These are phyloP conservation scores for Cladobotryum mycophilum DNA, from an alignment of 2,329 filamentous ascomycete species.

Conservation along the genomic window DNA sequence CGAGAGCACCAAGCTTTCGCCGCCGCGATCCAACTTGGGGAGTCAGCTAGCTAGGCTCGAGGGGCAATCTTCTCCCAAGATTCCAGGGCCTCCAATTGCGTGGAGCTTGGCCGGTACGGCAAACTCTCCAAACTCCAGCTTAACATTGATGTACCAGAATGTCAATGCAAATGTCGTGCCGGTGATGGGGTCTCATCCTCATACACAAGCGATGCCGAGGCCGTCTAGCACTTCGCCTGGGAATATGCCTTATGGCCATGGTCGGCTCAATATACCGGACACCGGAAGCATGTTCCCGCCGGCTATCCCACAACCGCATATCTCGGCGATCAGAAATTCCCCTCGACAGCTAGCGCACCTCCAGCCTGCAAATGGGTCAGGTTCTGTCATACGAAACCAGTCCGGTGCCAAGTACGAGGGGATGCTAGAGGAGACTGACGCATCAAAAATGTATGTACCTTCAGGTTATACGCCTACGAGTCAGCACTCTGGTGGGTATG, in stretches of 20 bases:
- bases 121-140: slow-evolving; percentile 75
- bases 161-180: slow-evolving; percentile 6
- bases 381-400: slow-evolving; percentile 15
- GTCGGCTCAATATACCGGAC: slow-evolving; percentile 50
- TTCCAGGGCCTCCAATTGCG: slow-evolving; percentile 52
- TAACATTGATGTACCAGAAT: slow-evolving; percentile 74
- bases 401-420: slow-evolving; percentile 25
- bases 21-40: slow-evolving; percentile 30
- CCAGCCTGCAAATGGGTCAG: slow-evolving; percentile 21
- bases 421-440: slow-evolving; percentile 24
- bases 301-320: slow-evolving; percentile 42
- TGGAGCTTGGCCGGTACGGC: slow-evolving; percentile 86
- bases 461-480: slow-evolving; percentile 35
- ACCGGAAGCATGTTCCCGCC: slow-evolving; percentile 41
- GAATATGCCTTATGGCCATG: slow-evolving; percentile 56
- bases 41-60: slow-evolving; percentile 40
- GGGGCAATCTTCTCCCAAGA: slow-evolving; percentile 43
- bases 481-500: slow-evolving; percentile 37
- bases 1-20: slow-evolving; percentile 56
- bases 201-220: slow-evolving; percentile 7
- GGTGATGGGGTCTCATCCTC: background rate
- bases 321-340: slow-evolving; percentile 43
- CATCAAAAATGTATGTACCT: slow-evolving; percentile 27
- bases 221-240: slow-evolving; percentile 46
- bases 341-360: slow-evolving; percentile 22